A percentile compares a stretch with the other conserved stretches of the same genome.
phyloP scores from a whole-genome alignment of 1,284 basidiomycete species.

The Quambalaria eucalypti region DNA sequence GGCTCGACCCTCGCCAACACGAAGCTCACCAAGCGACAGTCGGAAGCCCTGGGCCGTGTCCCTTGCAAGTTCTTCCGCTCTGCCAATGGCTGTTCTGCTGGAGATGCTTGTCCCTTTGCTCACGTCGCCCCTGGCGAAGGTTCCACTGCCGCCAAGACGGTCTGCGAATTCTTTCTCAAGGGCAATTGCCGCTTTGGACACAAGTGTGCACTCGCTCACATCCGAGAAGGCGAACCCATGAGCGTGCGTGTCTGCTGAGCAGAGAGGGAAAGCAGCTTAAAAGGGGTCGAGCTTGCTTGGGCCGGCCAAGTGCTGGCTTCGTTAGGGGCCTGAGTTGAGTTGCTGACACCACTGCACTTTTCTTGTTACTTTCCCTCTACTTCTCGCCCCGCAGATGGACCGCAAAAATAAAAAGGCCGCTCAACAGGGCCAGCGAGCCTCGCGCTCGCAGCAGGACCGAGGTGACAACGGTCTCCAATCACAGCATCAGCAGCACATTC shows the following conservation, averaged over 20 bases:
- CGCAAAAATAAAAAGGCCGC: conserved; percentile 95
- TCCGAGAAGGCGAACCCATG: conserved; percentile 76
- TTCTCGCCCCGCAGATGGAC: conserved; percentile 85
- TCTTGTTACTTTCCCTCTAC: too few relatives aligned
- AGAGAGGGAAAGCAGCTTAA: not conserved
- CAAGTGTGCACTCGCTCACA: conserved; percentile 74
- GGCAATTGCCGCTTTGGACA: conserved; percentile 97
- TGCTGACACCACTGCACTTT: not conserved
- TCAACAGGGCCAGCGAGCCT: conserved; percentile 52
- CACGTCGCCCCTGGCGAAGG: conserved; percentile 53
- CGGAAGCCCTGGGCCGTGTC: conserved; percentile 80
- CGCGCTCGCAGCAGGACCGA: not conserved
- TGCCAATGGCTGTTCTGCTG: conserved; percentile 68
- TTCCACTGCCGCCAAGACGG: conserved; percentile 57
- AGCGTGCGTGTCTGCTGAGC: conserved; percentile 16
- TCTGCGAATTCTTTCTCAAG: conserved; percentile 77
- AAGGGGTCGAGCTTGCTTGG: too few relatives aligned
- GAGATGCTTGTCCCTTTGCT: conserved; percentile 89
- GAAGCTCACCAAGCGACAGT: conserved; percentile 45
- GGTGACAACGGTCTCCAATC: not conserved
- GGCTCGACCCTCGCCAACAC: conserved; percentile 40
- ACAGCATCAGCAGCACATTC: conserved; percentile 15
- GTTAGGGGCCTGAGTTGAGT: not conserved
- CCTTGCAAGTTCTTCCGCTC: conserved; percentile 93
- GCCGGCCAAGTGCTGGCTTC: not conserved